Base-by-base conservation (phyloP, 768 basidiomycete species). In the Podaxis pistillaris region DNA sequence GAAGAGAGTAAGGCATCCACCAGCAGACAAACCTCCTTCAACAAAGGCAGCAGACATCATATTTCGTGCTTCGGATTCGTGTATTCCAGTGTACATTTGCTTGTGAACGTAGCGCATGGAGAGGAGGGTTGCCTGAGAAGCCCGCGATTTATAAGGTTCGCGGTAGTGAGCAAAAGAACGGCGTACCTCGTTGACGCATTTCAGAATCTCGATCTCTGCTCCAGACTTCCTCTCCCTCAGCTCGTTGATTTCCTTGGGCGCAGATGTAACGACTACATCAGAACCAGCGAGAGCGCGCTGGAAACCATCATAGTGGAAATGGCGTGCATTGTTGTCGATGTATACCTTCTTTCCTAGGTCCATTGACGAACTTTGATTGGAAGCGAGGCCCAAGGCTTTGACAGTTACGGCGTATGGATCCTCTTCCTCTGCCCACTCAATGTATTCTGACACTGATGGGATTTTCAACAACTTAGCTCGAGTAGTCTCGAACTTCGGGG, bases 141-240 rank as follows among this genome's bases (percentile, higher is more conserved):
- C 41, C 8, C 13, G 26, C 37, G 50, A 36, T 37, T 19, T 44
- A 46, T 50, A 11, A 19, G 7, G 58, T 26, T 11, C 38, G 41
- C 17, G 33, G 19, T 22, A 19, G 44, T 11, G n/a, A 19, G 1
- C 22, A 15, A 22, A 53, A 26, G 4, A 26, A 37, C 12, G 6
- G 65, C 69, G 38, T 46, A 93, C 91, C 81, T 94, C 89, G 69
- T 93, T 94, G 1, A 79, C 91, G 69, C 91, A 94, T 66, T 80
- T 85, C 69, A 96, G 71, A 55, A 94, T 79, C 4, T 82, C 82
- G 12, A 93, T 75, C 69, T 94, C 93, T 51, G 86, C 78, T 8
- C 69, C 65, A 12, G 88, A 91, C 72, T 95, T 94, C 64, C 88
- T 81, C 72, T 94, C 89, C 24, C 92, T 79, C 24, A 94, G 70